These are phyloP conservation scores for Trametopsis cervina DNA, from an alignment of 768 basidiomycete genomes.

Conservation along the genomic window DNA sequence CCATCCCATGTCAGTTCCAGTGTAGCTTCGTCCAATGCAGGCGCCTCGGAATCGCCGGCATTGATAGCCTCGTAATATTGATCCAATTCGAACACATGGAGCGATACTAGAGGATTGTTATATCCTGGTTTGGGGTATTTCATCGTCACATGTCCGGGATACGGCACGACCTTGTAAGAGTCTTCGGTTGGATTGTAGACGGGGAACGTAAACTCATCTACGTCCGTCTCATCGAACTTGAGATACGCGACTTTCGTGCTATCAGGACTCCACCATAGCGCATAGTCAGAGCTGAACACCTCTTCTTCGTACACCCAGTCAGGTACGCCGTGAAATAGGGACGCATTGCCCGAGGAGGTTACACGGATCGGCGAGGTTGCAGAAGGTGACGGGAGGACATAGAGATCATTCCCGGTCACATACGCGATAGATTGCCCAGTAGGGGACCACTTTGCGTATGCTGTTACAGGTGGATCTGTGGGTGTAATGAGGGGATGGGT, in stretches of 20 bases:
- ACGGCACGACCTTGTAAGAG: constrained; percentile 66
- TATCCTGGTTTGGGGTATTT: constrained; percentile 89
- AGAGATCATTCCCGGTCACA: constrained; percentile 85
- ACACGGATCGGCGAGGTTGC: constrained; percentile 56
- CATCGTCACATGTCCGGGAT: constrained; percentile 57
- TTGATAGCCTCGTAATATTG: constrained; percentile 32
- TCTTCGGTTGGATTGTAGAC: constrained; percentile 85
- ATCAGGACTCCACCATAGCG: constrained; percentile 91
- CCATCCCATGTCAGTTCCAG: constrained; percentile 62
- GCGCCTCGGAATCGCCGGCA: constrained; percentile 19
- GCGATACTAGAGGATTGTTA: constrained; percentile 78
- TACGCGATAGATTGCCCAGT: constrained; percentile 80
- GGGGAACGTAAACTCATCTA: constrained; percentile 82
- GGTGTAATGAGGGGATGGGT: constrained; percentile 72
- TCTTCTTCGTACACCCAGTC: constrained; percentile 99
- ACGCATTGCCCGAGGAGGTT: constrained; percentile 73
- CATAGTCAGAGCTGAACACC: constrained; percentile 62
- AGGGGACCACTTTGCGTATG: constrained; percentile 87
- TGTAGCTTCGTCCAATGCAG: constrained; percentile 36
- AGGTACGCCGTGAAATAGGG: constrained; percentile 89
- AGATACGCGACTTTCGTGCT: constrained; percentile 76
- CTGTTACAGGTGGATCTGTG: constrained; percentile 59
- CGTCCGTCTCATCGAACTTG: constrained; percentile 79
- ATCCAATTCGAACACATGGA: constrained; percentile 76
- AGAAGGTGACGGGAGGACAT: constrained; percentile 60